Evolutionary conservation across 108 stramenopile genomes (phyloP), one percentile per base, ranked within the genome.

Genomic region (Cyclotella cryptica): DNA sequence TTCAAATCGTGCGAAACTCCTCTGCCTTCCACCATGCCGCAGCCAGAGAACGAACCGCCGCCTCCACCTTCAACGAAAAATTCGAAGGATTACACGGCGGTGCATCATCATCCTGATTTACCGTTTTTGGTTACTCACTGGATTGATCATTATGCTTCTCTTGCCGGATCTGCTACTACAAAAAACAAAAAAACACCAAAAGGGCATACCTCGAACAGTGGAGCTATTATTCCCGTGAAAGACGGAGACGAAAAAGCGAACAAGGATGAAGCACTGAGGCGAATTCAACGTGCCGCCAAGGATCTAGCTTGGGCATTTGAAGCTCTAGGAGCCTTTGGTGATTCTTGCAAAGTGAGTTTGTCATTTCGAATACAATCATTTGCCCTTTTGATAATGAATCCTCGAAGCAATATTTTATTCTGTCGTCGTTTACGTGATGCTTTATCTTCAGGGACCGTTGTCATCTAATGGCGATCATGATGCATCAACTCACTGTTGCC

Each of bases 111-210:
- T 58, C 61, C 77, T 6, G 93, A 85, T 17, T 66, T 91, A 21
- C 93, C 94, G 17, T 95, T 95, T 71, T 69, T 95, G 52, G 89
- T 95, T 6, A 95, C 92, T 13, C 87, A 90, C 69, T 95, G 90
- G 90, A 63, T 95, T 54, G 78, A 83, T 41, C 84, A 91, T 53
- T 91, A 82, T 71, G 71, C 73, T 29, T 14, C 78, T n/a, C 29
- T 35, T 35, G 6, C 18, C 40, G 9, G 62, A 39, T 13, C 13
- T 63, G 13, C 42, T 21, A 18, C 44, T 24, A 44, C 51, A 28
- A 64, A 2, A 40, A 61, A 68, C 42, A 62, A 76, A 26, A 22
- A 26, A 52, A 0, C n/a, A 58, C 51, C 18, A 35, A 2, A 35
- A 35, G 35, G 6, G 35, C 11, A 29, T 55, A 12, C 24, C 4